Base-by-base conservation (phyloP, 2,329 filamentous ascomycete genomes). In the Xylariaceae sp. region DNA sequence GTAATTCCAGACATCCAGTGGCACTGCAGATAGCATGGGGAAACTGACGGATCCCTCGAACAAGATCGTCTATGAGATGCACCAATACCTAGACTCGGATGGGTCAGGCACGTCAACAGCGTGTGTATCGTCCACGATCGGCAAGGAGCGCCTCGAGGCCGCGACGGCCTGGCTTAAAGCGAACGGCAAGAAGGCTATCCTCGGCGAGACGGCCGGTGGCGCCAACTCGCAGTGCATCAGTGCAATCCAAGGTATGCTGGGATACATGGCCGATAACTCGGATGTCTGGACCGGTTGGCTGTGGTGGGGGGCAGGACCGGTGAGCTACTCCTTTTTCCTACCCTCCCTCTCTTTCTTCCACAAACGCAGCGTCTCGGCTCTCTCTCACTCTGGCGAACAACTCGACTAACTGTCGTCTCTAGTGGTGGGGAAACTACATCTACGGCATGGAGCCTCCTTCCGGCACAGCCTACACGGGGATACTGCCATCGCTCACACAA, bases 151-250 rank as follows among this genome's bases (percentile, higher is more conserved):
- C 16, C 62, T 85, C 23, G 67, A 69, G 9, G 76, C 69, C 7
- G 82, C 82, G 12, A 85, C 82, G 9, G 68, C 71, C 50, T 87
- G 84, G 84, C 78, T 86, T 54, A 76, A 79, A 60, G 71, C 74
- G 33, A 85, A 86, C 72, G 73, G 74, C 65, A 85, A 85, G 77
- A 68, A 75, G 57, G 83, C 78, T 28, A 73, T 86, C 60, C 64
- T 87, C 17, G 83, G 84, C 63, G 84, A 86, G 75, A 81, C 79
- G 36, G 84, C 83, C n/a, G 84, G 80, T 34, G 82, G 78, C 8
- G 69, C 77, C 61, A 84, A 85, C 71, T 41, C 71, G 1, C 70
- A 75, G 55, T 87, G 84, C 68, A 74, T 79, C 68, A 63, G 73
- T 6, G 84, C 84, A 23, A 67, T 87, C 52, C 75, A 75, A 61